phyloP scores from a whole-genome alignment of 140 eudicot species.

The Erigeron philadelphicus region DNA sequence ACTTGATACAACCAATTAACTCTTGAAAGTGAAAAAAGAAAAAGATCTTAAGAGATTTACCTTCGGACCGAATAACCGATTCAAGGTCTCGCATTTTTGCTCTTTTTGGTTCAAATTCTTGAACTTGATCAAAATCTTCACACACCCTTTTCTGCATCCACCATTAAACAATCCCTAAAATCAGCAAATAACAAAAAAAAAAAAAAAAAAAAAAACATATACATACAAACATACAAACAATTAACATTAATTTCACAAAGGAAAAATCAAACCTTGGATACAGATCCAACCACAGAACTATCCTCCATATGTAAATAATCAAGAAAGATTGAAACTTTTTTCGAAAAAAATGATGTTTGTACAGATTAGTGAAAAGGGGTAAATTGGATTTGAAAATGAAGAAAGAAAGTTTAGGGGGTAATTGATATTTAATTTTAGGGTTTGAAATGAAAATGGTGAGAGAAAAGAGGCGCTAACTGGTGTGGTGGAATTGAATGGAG shows the following conservation, averaged over 20 bases:
- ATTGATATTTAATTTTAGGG: constrained; percentile 26
- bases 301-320: constrained; percentile 19
- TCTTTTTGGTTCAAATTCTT: constrained; percentile 28
- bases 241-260: neutral
- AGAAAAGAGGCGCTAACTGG: constrained; percentile 38
- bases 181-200: neutral
- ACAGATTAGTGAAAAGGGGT: too few species aligned
- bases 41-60: constrained; percentile 24
- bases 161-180: constrained; percentile 20
- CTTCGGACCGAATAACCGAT: constrained; percentile 50
- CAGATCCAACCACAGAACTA: constrained; percentile 26
- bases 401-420: constrained; percentile 24
- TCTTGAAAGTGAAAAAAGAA: too few species aligned
- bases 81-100: constrained; percentile 58
- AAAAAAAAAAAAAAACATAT: constrained; percentile 25
- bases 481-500: constrained; percentile 20
- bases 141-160: constrained; percentile 45
- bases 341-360: neutral
- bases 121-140: constrained; percentile 38
- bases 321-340: neutral
- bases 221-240: neutral
- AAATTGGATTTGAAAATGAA: neutral
- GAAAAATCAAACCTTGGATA: constrained; percentile 32
- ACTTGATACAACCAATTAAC: too few species aligned
- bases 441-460: constrained; percentile 16